Conservation (phyloP, 345 rosid genomes). For the Gossypium herbaceum region DNA sequence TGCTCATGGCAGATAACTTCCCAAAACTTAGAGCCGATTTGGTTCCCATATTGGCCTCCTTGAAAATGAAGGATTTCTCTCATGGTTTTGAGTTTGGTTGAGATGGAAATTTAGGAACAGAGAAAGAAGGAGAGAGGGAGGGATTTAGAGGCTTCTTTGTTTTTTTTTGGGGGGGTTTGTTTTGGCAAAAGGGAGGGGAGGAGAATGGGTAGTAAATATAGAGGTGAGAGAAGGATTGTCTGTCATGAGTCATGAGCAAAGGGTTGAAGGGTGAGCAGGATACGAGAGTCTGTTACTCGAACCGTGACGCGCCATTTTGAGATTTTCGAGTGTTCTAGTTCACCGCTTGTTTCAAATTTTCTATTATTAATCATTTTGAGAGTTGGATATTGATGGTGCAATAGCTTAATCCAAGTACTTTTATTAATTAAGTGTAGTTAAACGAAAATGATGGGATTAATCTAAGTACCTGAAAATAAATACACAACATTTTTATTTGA, state of each 20-base stretch:
- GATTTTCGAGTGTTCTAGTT: background rate
- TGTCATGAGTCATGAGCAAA: background rate
- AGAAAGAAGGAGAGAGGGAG: background rate
- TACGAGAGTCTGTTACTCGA: background rate
- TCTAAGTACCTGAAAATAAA: too few species aligned
- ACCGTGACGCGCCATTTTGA: background rate
- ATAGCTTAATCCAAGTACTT: too few species aligned
- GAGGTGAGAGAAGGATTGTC: background rate
- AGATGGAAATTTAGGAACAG: background rate
- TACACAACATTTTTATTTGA: constrained; percentile 23
- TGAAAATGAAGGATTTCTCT: constrained; percentile 95
- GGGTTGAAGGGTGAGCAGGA: constrained; percentile 25
- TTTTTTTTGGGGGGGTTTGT: background rate
- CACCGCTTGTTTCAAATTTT: background rate
- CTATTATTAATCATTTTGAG: background rate
- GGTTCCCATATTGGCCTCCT: constrained; percentile 98
- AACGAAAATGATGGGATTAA: too few species aligned
- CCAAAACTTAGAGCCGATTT: constrained; percentile 97
- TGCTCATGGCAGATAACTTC: constrained; percentile 96
- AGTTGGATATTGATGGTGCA: too few species aligned
- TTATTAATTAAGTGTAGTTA: too few species aligned
- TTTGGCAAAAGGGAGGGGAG: constrained; percentile 5
- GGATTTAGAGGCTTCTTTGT: background rate
- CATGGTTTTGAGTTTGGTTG: constrained; percentile 30
- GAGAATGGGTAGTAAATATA: constrained; percentile 2